A percentile compares a stretch with the other conserved stretches of the same genome.
phyloP scores from a whole-genome alignment of 768 basidiomycete species.

The Amanita thiersii region DNA sequence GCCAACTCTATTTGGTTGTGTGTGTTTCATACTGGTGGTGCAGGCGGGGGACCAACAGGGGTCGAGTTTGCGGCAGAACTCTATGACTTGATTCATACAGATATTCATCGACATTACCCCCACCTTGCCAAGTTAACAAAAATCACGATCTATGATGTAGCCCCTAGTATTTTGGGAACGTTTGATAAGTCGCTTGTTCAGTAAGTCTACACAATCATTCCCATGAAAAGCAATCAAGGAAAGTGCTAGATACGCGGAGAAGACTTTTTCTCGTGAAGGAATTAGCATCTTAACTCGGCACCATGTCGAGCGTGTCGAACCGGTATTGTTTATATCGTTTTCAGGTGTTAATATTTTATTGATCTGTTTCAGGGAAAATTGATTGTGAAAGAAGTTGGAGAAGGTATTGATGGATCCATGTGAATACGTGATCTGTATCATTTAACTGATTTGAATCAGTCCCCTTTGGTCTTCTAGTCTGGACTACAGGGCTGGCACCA shows the following conservation, averaged over 20 bases:
- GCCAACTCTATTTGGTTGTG: background rate
- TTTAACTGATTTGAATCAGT: slow-evolving; percentile 30
- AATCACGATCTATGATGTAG: slow-evolving; percentile 80
- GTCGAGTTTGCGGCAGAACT: slow-evolving; percentile 83
- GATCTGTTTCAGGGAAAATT: slow-evolving; percentile 42
- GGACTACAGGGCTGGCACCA: slow-evolving; percentile 80
- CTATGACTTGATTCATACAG: slow-evolving; percentile 66
- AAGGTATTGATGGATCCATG: slow-evolving; percentile 39
- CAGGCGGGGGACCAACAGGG: slow-evolving; percentile 72
- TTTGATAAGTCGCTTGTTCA: slow-evolving; percentile 64
- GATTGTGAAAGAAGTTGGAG: slow-evolving; percentile 63
- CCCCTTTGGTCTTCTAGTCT: slow-evolving; percentile 76
- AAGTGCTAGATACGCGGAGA: slow-evolving; percentile 49
- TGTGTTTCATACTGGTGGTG: slow-evolving; percentile 1
- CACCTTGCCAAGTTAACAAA: slow-evolving; percentile 51
- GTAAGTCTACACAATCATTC: slow-evolving; percentile 24
- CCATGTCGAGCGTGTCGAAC: slow-evolving; percentile 63
- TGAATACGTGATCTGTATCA: slow-evolving; percentile 6
- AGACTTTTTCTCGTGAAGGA: slow-evolving; percentile 66
- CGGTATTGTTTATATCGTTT: slow-evolving; percentile 24
- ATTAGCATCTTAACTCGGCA: slow-evolving; percentile 65
- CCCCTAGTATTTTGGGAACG: slow-evolving; percentile 61
- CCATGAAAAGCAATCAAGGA: background rate
- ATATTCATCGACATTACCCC: slow-evolving; percentile 56
- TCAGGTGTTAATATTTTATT: background rate